Evolutionary conservation across 2,329 filamentous ascomycete genomes (phyloP), one percentile per base, ranked within the genome.

Genomic region (Talaromyces sp.): DNA sequence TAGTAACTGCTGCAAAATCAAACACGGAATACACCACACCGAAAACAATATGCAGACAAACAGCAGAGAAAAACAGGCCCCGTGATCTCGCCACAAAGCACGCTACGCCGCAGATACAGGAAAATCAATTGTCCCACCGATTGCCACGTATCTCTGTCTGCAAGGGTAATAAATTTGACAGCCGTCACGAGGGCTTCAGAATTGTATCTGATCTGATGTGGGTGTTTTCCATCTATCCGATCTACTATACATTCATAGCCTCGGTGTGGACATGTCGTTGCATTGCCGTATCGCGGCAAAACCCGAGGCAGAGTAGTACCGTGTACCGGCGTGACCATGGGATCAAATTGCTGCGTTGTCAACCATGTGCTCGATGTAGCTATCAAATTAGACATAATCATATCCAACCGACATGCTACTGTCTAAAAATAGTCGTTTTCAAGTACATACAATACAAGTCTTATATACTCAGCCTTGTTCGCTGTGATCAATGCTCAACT

Each of bases 51-150:
- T 53, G 11, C 28, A 25, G n/a, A n/a, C n/a, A n/a, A n/a, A n/a
- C n/a, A n/a, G n/a, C n/a, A n/a, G n/a, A n/a, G n/a, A n/a, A n/a
- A n/a, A n/a, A n/a, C n/a, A n/a, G n/a, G 22, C 39, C 52, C 52
- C 52, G 52, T 54, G 52, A 54, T 33, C 52, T 54, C 39, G 52
- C 52, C 52, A 54, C 52, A 54, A 35, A 33, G 28, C 52, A 43
- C 52, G 11, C 52, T 54, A 43, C 39, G 51, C 33, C 48, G 33
- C 35, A 36, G 22, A 33, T 37, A 37, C 17, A 37, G 17, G 33
- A 31, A 37, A 35, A 21, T 35, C 22, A 37, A 41, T 43, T 31
- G 39, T 54, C 28, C 40, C 52, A 54, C 52, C 45, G 52, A 43
- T 37, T 54, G 52, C 52, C 52, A 54, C 52, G 52, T 54, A 54